These are phyloP conservation scores for Letharia lupina DNA, from an alignment of 495 filamentous ascomycete genomes.

Conservation along the genomic window DNA sequence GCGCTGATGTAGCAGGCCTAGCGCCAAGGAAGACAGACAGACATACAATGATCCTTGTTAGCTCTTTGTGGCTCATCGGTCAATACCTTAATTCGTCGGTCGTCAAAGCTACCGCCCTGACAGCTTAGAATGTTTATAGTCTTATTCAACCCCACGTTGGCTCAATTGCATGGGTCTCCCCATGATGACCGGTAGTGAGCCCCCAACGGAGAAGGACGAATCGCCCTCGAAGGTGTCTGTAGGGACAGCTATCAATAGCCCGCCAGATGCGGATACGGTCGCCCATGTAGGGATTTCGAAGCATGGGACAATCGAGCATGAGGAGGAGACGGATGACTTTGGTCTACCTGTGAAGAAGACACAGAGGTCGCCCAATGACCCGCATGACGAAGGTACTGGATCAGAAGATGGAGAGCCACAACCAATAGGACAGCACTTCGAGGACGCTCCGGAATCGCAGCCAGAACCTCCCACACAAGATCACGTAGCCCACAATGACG, in stretches of 20 bases:
- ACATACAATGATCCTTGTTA: neutral
- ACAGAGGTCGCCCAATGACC: constrained; percentile 8
- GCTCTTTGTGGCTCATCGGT: neutral
- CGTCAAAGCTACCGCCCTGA: neutral
- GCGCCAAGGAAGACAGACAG: neutral
- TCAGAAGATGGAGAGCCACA: constrained; percentile 7
- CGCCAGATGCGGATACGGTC: neutral
- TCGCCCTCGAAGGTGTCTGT: constrained; percentile 11
- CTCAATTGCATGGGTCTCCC: constrained; percentile 7
- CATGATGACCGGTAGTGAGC: constrained; percentile 20
- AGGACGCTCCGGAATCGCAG: neutral
- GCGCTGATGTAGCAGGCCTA: neutral
- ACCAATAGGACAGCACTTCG: neutral
- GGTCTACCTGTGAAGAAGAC: constrained; percentile 28
- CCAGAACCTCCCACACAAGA: neutral
- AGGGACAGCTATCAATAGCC: constrained; percentile 6
- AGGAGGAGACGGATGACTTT: constrained; percentile 31
- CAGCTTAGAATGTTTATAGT: neutral
- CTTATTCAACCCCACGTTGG: neutral
- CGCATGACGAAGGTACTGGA: neutral
- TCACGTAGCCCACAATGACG: neutral
- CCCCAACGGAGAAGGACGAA: constrained; percentile 16
- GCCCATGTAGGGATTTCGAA: neutral
- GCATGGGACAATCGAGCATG: neutral
- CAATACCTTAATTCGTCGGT: neutral